Percentiles rank a stretch among this genome's conserved stretches.
phyloP scores from a whole-genome alignment of 768 basidiomycete genomes.

The Lepiota brunneoincarnata region DNA sequence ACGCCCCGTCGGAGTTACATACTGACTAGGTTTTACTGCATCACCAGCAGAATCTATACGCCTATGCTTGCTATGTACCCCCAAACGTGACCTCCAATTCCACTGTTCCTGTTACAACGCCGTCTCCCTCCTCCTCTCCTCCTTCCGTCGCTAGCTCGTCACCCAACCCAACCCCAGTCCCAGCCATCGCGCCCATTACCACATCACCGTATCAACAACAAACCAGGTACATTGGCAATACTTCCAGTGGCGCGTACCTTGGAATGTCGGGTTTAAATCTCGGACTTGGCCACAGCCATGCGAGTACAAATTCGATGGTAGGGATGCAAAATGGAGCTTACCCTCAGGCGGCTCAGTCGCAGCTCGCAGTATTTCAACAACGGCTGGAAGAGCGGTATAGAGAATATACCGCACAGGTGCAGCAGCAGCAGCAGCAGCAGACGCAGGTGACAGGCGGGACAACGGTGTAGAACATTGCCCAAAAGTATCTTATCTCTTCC shows the following conservation, averaged over 20 bases:
- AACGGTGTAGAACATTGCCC: background rate
- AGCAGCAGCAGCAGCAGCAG: slow-evolving; percentile 14
- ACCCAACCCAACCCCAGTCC: background rate
- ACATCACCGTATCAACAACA: slow-evolving; percentile 4
- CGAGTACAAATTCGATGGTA: slow-evolving; percentile 2
- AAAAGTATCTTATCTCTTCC: slow-evolving; percentile 14
- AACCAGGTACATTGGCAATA: background rate
- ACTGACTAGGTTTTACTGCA: background rate
- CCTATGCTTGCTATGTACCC: slow-evolving; percentile 6
- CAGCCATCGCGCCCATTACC: background rate
- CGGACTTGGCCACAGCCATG: background rate
- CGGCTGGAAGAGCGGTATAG: slow-evolving; percentile 7
- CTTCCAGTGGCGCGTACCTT: slow-evolving; percentile 4
- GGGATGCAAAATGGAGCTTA: slow-evolving; percentile 5
- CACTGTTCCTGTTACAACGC: too few relatives aligned
- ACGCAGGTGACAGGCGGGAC: slow-evolving; percentile 10
- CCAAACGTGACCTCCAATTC: background rate
- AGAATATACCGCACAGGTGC: slow-evolving; percentile 2
- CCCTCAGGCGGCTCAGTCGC: slow-evolving; percentile 1
- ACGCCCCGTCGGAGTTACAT: background rate
- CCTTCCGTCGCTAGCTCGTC: background rate
- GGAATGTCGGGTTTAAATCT: slow-evolving; percentile 1
- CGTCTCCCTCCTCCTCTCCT: background rate
- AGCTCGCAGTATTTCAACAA: slow-evolving; percentile 6
- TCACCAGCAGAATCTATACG: slow-evolving; percentile 7